These are phyloP conservation scores for Thelonectria olida DNA, from an alignment of 2,329 filamentous ascomycete species.

Conservation along the genomic window DNA sequence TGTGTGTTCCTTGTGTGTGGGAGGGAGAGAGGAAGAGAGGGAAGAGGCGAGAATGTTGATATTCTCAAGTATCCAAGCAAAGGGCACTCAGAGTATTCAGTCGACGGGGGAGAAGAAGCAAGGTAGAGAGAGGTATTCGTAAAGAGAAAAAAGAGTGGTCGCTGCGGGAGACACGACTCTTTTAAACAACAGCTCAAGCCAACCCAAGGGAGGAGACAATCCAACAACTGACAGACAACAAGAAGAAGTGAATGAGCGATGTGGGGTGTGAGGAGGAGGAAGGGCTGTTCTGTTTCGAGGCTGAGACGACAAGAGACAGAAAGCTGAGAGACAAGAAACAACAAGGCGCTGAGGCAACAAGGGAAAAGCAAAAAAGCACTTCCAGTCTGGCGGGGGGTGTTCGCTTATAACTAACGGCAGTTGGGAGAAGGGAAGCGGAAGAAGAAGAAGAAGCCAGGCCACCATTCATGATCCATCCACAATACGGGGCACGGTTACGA, in stretches of 20 bases:
- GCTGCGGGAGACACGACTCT: no score
- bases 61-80: slow-evolving; percentile 20
- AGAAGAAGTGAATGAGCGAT: background rate
- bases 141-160: no score
- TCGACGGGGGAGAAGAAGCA: background rate
- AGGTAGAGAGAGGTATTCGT: background rate
- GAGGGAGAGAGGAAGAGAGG: background rate
- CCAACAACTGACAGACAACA: background rate
- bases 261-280: background rate
- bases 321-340: slow-evolving; percentile 8
- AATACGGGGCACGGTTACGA: slow-evolving; percentile 19
- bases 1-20: no score
- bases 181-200: background rate
- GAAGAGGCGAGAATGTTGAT: background rate
- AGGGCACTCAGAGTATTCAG: background rate
- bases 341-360: slow-evolving; percentile 18
- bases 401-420: slow-evolving; percentile 21
- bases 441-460: background rate
- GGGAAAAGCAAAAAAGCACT: slow-evolving; percentile 29
- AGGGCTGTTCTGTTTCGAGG: slow-evolving; percentile 1
- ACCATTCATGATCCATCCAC: background rate
- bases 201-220: background rate
- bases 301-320: slow-evolving; percentile 26
- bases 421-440: background rate
- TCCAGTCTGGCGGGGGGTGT: slow-evolving; percentile 19